Conservation (phyloP, 345 rosid genomes). For the Aquilaria sinensis region DNA sequence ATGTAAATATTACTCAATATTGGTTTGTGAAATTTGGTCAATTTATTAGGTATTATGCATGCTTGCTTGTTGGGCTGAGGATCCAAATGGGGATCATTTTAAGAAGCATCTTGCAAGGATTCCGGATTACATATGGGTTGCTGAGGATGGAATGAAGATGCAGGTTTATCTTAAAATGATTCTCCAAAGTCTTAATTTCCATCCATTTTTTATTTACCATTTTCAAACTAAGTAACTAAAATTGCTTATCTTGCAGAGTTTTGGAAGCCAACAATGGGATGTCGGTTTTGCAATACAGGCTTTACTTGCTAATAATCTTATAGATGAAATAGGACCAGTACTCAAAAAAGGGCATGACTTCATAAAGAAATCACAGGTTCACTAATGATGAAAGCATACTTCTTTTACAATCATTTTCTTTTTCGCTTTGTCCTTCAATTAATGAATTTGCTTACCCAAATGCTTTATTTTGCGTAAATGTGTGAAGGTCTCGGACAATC, state of each 20-base stretch:
- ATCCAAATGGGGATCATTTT: conserved; percentile 55
- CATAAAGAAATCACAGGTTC: conserved; percentile 73
- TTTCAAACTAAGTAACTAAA: too few relatives aligned
- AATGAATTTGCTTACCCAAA: not conserved
- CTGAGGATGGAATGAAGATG: conserved; percentile 96
- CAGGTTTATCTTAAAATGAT: conserved; percentile 32
- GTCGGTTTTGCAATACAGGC: conserved; percentile 72
- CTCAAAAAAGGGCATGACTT: conserved; percentile 69
- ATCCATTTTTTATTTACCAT: too few relatives aligned
- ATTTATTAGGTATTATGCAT: conserved; percentile 38
- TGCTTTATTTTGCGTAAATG: conserved; percentile 5
- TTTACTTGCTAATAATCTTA: conserved; percentile 51
- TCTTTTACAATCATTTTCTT: not conserved
- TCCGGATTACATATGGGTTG: conserved; percentile 79
- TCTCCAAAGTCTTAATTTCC: too few relatives aligned
- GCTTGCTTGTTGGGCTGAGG: conserved; percentile 83
- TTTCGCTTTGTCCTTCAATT: not conserved
- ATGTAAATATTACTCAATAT: conserved; percentile 8
- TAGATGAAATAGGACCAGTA: conserved; percentile 44
- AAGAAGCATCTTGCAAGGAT: conserved; percentile 79
- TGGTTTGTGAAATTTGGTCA: not conserved
- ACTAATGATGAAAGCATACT: not conserved
- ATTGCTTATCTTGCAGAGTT: conserved; percentile 25
- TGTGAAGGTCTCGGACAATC: conserved; percentile 47
- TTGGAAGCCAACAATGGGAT: conserved; percentile 86